A percentile compares a stretch with the other conserved stretches of the same genome.
Evolutionary conservation across 257 asterid genomes (phyloP).

Genomic region (Gardenia jasminoides): DNA sequence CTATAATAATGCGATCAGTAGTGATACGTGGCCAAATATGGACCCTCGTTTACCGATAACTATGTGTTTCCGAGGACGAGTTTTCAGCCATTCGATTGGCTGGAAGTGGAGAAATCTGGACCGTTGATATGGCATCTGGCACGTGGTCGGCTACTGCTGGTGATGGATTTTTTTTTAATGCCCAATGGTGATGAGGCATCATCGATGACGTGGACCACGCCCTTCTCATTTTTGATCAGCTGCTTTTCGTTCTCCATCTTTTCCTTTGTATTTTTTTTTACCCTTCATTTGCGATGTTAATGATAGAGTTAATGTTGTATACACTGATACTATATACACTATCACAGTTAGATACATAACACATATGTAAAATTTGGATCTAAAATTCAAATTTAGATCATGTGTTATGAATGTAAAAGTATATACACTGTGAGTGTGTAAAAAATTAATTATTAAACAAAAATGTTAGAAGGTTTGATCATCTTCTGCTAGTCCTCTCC

Average conservation of each 20-base stretch:
- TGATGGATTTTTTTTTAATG: constrained; percentile 20
- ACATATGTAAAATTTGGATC: too few relatives aligned
- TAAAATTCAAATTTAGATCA: too few relatives aligned
- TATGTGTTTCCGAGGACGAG: constrained; percentile 16
- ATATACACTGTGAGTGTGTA: too few relatives aligned
- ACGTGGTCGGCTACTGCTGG: constrained; percentile 35
- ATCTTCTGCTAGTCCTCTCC: too few relatives aligned
- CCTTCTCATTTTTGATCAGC: background rate
- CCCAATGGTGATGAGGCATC: constrained; percentile 13
- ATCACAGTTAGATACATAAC: too few relatives aligned
- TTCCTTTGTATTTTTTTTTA: background rate
- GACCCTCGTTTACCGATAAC: constrained; percentile 57
- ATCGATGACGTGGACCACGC: constrained; percentile 33
- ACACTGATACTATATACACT: too few relatives aligned
- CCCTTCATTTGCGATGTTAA: too few relatives aligned
- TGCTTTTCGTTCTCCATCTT: background rate
- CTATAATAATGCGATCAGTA: constrained; percentile 43
- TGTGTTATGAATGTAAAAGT: too few relatives aligned
- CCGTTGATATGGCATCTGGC: constrained; percentile 40
- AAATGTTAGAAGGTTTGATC: too few relatives aligned
- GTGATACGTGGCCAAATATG: constrained; percentile 47
- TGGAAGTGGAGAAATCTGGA: constrained; percentile 37
- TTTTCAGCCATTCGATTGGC: constrained; percentile 44
- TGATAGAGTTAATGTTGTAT: too few relatives aligned
- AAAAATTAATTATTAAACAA: too few relatives aligned